Evolutionary conservation across 129 eudicot species (phyloP).

Genomic region (Calendula officinalis): DNA sequence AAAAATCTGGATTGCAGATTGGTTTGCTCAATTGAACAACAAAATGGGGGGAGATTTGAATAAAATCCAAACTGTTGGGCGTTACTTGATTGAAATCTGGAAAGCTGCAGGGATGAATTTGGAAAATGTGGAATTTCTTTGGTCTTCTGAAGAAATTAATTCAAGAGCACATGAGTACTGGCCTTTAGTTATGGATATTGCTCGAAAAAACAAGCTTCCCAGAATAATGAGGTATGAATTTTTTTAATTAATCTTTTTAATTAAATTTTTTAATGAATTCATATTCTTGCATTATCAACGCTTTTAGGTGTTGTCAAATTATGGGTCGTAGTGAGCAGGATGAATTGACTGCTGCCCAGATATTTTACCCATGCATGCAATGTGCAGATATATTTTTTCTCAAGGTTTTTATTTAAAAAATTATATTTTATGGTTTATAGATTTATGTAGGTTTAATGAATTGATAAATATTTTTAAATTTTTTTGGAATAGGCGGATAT

Average conservation of each 20-base stretch:
- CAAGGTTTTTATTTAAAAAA: constrained; percentile 36
- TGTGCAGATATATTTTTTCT: constrained; percentile 82
- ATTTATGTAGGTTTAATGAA: not conserved
- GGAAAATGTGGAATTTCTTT: constrained; percentile 65
- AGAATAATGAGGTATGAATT: constrained; percentile 43
- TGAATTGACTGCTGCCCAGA: constrained; percentile 68
- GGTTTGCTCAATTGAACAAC: constrained; percentile 53
- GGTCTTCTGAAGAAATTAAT: constrained; percentile 71
- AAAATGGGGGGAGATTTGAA: constrained; percentile 72
- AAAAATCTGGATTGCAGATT: constrained; percentile 61
- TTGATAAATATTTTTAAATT: not conserved
- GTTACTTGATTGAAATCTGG: constrained; percentile 77
- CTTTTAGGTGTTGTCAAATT: constrained; percentile 36
- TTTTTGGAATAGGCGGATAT: constrained; percentile 68
- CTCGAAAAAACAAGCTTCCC: constrained; percentile 51
- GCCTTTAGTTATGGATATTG: constrained; percentile 78
- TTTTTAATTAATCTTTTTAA: no score
- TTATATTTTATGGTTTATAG: not conserved
- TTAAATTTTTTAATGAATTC: not conserved
- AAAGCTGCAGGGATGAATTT: constrained; percentile 69
- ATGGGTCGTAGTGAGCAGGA: constrained; percentile 35
- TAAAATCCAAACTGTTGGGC: constrained; percentile 63
- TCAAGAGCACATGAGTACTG: constrained; percentile 65
- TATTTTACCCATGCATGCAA: constrained; percentile 80
- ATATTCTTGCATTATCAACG: not conserved